Evolutionary conservation across 2,329 filamentous ascomycete genomes (phyloP).

Genomic region (Cordyceps fumosorosea): DNA sequence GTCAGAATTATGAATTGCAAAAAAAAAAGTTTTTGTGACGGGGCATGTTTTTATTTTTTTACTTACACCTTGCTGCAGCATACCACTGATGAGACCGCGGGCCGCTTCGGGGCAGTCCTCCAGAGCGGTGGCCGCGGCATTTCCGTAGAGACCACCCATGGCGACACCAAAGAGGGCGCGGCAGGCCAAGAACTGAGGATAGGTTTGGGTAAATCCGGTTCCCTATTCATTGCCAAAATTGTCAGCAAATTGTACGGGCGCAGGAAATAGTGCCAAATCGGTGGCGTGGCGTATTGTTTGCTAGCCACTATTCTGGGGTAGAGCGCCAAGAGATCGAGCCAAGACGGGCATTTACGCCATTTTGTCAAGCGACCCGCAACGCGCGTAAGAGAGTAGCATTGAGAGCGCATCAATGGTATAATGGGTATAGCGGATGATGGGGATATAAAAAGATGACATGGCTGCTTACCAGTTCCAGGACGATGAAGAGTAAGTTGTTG

Average conservation of each 20-base stretch:
- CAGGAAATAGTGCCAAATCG: not conserved
- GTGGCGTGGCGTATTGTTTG: not conserved
- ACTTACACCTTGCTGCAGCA: slow-evolving; percentile 62
- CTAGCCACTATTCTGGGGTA: not conserved
- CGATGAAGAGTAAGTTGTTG: slow-evolving; percentile 67
- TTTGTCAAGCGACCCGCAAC: not conserved
- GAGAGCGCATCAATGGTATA: not conserved
- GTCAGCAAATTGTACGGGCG: not conserved
- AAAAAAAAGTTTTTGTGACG: not conserved
- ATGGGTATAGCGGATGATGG: not conserved
- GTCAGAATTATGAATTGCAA: not conserved
- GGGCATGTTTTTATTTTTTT: not conserved
- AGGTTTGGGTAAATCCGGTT: slow-evolving; percentile 64
- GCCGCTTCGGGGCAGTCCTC: slow-evolving; percentile 65
- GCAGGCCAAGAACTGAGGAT: slow-evolving; percentile 66
- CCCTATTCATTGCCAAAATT: slow-evolving; percentile 27
- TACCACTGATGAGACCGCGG: slow-evolving; percentile 67
- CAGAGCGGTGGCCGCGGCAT: slow-evolving; percentile 70
- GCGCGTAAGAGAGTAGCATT: slow-evolving; percentile 1
- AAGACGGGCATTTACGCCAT: slow-evolving; percentile 4
- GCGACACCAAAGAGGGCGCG: slow-evolving; percentile 71
- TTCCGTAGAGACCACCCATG: slow-evolving; percentile 77
- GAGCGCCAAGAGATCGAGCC: slow-evolving; percentile 10
- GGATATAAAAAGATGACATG: not conserved
- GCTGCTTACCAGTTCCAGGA: slow-evolving; percentile 58